phyloP scores from a whole-genome alignment of 1,284 basidiomycete species.

The Trametes versicolor region DNA sequence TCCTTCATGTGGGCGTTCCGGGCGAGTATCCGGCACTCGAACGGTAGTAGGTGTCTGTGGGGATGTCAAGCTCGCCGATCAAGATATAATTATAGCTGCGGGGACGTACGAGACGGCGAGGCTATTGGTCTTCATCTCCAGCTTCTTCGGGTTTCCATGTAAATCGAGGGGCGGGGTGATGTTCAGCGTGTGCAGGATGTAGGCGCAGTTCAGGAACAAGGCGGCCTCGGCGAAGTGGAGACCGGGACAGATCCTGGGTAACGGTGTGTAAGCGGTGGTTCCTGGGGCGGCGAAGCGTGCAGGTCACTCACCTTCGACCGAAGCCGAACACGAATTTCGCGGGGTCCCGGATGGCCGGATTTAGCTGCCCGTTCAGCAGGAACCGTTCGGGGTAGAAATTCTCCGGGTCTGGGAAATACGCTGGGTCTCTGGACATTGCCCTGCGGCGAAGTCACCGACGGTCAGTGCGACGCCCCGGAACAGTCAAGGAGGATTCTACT shows the following conservation, averaged over 20 bases:
- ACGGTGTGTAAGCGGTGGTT: not conserved
- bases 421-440: slow-evolving; percentile 18
- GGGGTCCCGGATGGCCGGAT: slow-evolving; percentile 13
- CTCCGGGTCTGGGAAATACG: slow-evolving; percentile 12
- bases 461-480: not conserved
- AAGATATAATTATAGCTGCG: too few relatives aligned
- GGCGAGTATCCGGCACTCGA: slow-evolving; percentile 12
- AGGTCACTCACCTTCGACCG: slow-evolving; percentile 12
- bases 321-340: slow-evolving; percentile 18
- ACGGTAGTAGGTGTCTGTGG: slow-evolving; percentile 8
- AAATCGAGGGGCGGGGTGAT: slow-evolving; percentile 19
- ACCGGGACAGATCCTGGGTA: slow-evolving; percentile 29
- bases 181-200: slow-evolving; percentile 22
- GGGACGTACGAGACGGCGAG: slow-evolving; percentile 17
- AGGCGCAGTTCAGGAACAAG: slow-evolving; percentile 25
- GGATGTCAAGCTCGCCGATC: not conserved
- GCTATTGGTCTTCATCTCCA: slow-evolving; percentile 10
- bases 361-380: slow-evolving; percentile 7
- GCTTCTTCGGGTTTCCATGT: slow-evolving; percentile 8
- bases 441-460: not conserved
- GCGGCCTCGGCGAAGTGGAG: slow-evolving; percentile 12
- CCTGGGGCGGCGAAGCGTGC: too few relatives aligned
- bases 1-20: slow-evolving; percentile 8
- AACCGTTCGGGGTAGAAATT: slow-evolving; percentile 17
- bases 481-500: not conserved